These are phyloP conservation scores for Fusarium albidum DNA, from an alignment of 2,329 filamentous ascomycete genomes.

Conservation along the genomic window DNA sequence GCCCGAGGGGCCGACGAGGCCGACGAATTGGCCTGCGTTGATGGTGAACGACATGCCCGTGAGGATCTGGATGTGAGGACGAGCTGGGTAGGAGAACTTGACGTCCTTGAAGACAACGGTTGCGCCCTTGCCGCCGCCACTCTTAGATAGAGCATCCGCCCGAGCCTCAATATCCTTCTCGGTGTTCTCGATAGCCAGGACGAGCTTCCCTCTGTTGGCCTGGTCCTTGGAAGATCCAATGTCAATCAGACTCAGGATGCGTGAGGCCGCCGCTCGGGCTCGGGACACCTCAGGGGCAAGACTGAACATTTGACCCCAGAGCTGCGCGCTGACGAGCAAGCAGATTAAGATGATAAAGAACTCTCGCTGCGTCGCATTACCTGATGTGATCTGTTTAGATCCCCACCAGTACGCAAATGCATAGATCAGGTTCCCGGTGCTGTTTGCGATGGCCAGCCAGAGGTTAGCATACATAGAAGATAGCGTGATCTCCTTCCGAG, in stretches of 20 bases:
- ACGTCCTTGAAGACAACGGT: slow-evolving; percentile 66
- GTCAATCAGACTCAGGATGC: slow-evolving; percentile 62
- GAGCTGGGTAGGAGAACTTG: slow-evolving; percentile 71
- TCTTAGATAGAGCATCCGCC: slow-evolving; percentile 39
- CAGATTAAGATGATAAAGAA: slow-evolving; percentile 79
- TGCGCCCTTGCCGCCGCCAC: slow-evolving; percentile 45
- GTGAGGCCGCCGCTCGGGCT: slow-evolving; percentile 67
- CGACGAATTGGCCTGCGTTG: slow-evolving; percentile 66
- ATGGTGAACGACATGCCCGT: slow-evolving; percentile 64
- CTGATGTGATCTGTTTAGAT: slow-evolving; percentile 71
- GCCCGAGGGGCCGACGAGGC: slow-evolving; percentile 71
- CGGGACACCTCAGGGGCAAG: slow-evolving; percentile 78
- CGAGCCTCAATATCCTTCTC: slow-evolving; percentile 51
- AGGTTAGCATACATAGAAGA: slow-evolving; percentile 62
- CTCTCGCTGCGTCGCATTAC: slow-evolving; percentile 69
- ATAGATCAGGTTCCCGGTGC: slow-evolving; percentile 72
- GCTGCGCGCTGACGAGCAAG: slow-evolving; percentile 75
- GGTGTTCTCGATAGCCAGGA: slow-evolving; percentile 9
- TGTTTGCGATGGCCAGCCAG: slow-evolving; percentile 68
- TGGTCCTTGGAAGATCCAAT: slow-evolving; percentile 47
- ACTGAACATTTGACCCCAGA: slow-evolving; percentile 78
- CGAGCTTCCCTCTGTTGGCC: slow-evolving; percentile 20
- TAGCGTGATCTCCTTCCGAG: slow-evolving; percentile 62
- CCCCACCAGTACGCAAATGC: slow-evolving; percentile 85
- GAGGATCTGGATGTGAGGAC: slow-evolving; percentile 66